These are phyloP conservation scores for Fistulinella staudtii DNA, from an alignment of 1,284 basidiomycete genomes.

Conservation along the genomic window DNA sequence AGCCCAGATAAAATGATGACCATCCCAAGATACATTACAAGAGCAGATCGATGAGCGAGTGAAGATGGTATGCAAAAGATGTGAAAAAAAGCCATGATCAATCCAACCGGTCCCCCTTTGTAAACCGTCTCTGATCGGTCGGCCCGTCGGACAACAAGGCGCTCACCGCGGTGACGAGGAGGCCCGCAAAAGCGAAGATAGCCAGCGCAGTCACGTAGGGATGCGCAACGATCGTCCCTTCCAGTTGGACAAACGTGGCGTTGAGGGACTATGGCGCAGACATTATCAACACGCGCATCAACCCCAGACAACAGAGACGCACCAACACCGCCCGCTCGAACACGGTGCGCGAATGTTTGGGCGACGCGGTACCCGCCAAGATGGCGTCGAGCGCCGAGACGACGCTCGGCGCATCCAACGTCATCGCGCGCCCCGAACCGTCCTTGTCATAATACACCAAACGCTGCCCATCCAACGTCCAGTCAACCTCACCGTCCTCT, in stretches of 20 bases:
- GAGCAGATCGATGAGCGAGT: no score
- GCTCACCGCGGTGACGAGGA: slow-evolving; percentile 12
- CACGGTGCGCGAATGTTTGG: slow-evolving; percentile 67
- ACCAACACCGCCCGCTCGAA: slow-evolving; percentile 68
- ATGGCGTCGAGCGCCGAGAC: slow-evolving; percentile 72
- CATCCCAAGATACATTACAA: no score
- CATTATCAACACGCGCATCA: no score
- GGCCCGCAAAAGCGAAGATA: slow-evolving; percentile 11
- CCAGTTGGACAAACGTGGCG: slow-evolving; percentile 6
- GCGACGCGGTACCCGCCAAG: slow-evolving; percentile 48
- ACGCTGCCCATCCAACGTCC: slow-evolving; percentile 38
- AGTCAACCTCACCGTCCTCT: no score
- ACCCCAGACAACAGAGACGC: background rate
- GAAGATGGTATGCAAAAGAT: no score
- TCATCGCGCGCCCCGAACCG: slow-evolving; percentile 46
- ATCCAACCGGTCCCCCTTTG: slow-evolving; percentile 21
- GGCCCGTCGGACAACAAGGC: slow-evolving; percentile 11
- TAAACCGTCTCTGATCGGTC: slow-evolving; percentile 13
- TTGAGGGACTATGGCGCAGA: slow-evolving; percentile 18
- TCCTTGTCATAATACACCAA: slow-evolving; percentile 68
- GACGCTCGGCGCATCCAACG: slow-evolving; percentile 53
- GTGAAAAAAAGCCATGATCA: slow-evolving; percentile 6
- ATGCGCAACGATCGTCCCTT: slow-evolving; percentile 14
- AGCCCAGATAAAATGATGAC: no score
- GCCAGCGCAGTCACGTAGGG: slow-evolving; percentile 19